A percentile compares a stretch with the other conserved stretches of the same genome.
Conservation (phyloP, 1,284 basidiomycete species). For the Wallemia hederae region DNA sequence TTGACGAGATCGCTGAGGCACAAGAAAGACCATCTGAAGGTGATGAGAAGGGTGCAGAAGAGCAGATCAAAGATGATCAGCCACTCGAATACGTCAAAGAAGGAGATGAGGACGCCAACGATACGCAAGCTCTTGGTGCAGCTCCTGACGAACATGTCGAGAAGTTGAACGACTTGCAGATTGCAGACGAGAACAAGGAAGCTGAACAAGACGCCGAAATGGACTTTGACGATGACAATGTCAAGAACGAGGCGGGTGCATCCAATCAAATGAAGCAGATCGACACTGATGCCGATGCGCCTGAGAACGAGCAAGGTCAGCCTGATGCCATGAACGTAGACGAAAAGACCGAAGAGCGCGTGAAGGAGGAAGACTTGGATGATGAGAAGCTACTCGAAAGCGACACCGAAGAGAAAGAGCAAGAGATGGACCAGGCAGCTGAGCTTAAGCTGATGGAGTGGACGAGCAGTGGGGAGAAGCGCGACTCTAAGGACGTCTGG, state of each 20-base stretch:
- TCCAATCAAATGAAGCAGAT: slow-evolving; percentile 1
- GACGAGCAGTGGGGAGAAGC: slow-evolving; percentile 12
- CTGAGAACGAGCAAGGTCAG: slow-evolving; percentile 4
- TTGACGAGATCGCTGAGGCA: slow-evolving; percentile 48
- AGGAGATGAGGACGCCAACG: slow-evolving; percentile 32
- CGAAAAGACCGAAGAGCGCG: slow-evolving; percentile 11
- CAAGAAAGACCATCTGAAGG: slow-evolving; percentile 12
- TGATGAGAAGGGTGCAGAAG: slow-evolving; percentile 15
- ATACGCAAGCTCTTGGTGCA: slow-evolving; percentile 70
- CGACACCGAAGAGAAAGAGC: slow-evolving; percentile 7
- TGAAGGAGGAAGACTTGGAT: slow-evolving; percentile 10
- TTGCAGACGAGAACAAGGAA: slow-evolving; percentile 29
- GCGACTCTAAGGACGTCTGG: slow-evolving; percentile 52
- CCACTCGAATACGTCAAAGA: slow-evolving; percentile 57
- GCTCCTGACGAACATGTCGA: slow-evolving; percentile 55
- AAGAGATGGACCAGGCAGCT: slow-evolving; percentile 16
- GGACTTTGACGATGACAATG: slow-evolving; percentile 13
- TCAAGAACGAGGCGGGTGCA: slow-evolving; percentile 6
- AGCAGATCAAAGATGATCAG: slow-evolving; percentile 23
- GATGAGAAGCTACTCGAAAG: slow-evolving; percentile 2
- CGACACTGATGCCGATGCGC: slow-evolving; percentile 5
- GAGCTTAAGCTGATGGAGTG: slow-evolving; percentile 36
- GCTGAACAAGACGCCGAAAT: slow-evolving; percentile 11
- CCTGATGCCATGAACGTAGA: slow-evolving; percentile 15
- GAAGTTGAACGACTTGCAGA: slow-evolving; percentile 46